Evolutionary conservation across 1,284 basidiomycete genomes (phyloP).

Genomic region (Papiliotrema terrestris): DNA sequence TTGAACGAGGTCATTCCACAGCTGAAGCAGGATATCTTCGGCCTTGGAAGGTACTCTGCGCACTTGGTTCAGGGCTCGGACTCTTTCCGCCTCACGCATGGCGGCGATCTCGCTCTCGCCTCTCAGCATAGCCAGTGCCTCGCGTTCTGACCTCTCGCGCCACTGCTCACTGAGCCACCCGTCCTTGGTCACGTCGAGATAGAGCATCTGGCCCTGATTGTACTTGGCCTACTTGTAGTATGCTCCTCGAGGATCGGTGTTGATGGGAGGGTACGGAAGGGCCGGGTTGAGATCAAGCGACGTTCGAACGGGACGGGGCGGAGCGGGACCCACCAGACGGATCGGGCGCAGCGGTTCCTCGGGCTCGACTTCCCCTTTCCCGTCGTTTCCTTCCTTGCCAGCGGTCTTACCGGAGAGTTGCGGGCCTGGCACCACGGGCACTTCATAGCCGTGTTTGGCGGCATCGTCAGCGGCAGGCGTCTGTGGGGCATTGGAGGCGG

Average conservation of each 20-base stretch:
- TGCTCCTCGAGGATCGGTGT: conserved; percentile 34
- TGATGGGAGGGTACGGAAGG: conserved; percentile 30
- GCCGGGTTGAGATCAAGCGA: conserved; percentile 22
- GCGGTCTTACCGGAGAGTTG: background rate
- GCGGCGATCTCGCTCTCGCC: conserved; percentile 24
- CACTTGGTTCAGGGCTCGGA: conserved; percentile 5
- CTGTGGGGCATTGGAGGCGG: conserved; percentile 1
- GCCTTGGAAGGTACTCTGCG: conserved; percentile 20
- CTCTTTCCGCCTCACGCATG: conserved; percentile 16
- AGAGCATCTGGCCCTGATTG: conserved; percentile 19
- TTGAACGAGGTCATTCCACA: conserved; percentile 37
- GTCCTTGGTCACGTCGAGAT: conserved; percentile 34
- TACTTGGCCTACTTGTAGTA: conserved; percentile 35
- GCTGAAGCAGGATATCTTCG: conserved; percentile 26
- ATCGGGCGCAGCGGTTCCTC: conserved; percentile 10
- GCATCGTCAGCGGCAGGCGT: background rate
- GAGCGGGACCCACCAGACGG: conserved; percentile 24
- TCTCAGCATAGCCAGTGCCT: conserved; percentile 28
- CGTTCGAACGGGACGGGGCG: conserved; percentile 19
- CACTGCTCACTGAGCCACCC: conserved; percentile 38
- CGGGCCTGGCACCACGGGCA: background rate
- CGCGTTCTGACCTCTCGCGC: conserved; percentile 27
- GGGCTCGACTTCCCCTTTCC: conserved; percentile 3
- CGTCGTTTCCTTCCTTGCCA: conserved; percentile 4
- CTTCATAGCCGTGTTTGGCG: background rate